Conservation (phyloP, 768 basidiomycete genomes). For the Lyophyllum shimeji region DNA sequence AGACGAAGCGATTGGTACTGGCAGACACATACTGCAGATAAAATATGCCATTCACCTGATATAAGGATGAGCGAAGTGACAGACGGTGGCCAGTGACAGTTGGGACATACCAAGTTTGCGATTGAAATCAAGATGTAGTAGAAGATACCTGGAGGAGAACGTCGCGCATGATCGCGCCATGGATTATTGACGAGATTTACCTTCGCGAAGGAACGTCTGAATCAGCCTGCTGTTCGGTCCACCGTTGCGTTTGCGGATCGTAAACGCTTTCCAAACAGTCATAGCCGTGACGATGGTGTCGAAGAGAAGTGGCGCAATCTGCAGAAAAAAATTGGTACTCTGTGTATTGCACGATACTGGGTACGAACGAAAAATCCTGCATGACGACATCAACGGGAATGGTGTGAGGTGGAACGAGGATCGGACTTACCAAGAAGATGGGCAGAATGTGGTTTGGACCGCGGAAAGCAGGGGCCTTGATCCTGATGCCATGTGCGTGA, state of each 20-base stretch:
- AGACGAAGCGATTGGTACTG: background rate
- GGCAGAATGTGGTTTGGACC: constrained; percentile 80
- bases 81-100: background rate
- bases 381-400: background rate
- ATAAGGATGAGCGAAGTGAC: constrained; percentile 1
- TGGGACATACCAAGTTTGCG: constrained; percentile 59
- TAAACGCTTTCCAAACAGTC: constrained; percentile 78
- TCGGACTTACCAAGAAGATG: constrained; percentile 66
- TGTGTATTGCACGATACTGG: background rate
- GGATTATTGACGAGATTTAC: constrained; percentile 29
- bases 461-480: constrained; percentile 74
- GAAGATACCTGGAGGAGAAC: constrained; percentile 57
- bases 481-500: constrained; percentile 27
- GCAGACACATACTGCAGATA: constrained; percentile 67
- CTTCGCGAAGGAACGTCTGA: constrained; percentile 83
- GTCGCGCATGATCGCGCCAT: constrained; percentile 1
- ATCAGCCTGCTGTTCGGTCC: constrained; percentile 78
- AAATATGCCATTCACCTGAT: constrained; percentile 75
- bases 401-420: constrained; percentile 7
- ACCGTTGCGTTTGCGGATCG: constrained; percentile 72
- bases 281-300: constrained; percentile 80
- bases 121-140: constrained; percentile 87
- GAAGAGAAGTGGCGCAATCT: constrained; percentile 82
- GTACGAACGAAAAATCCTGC: constrained; percentile 58
- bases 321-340: constrained; percentile 10